Evolutionary conservation across 2,329 filamentous ascomycete genomes (phyloP), one percentile per base, ranked within the genome.

Genomic region (Escovopsis weberi): DNA sequence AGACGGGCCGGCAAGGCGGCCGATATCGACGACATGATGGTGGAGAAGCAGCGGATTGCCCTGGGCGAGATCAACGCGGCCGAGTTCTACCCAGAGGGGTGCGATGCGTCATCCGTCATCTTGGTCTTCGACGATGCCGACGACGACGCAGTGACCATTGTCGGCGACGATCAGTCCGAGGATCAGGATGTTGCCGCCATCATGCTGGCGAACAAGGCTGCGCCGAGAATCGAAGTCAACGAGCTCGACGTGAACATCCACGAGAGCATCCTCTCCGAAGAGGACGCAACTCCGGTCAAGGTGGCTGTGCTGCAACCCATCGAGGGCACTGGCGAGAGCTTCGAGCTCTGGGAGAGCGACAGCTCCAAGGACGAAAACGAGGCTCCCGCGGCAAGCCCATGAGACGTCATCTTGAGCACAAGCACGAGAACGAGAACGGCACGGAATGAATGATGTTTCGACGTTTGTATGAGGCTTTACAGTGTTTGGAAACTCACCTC

Each of bases 261-360:
- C 33, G 50, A 47, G 26, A 57, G 68, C 42, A 64, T 65, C 53
- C 48, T 50, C 42, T 61, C 59, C 50, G 55, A 51, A 12, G 54
- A 60, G 15, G 57, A 59, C 1, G 59, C 63, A 5, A 7, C 28
- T 11, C 28, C 28, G 3, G 59, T 62, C 26, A 61, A 65, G 41
- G 70, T 70, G 2, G 65, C 69, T 2, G 53, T 72, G 2, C 58
- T 79, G 12, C 59, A 71, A 43, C 69, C 73, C 1, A 65, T 80
- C 5, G 73, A 79, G 42, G 75, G 72, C 38, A 71, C 73, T 0
- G 74, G 69, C 35, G 73, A 78, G 51, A 69, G 61, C 55, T 76
- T 84, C 52, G 77, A 82, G 51, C 67, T 85, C 12, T 84, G 80
- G 79, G 80, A 84, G 59, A 83, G 78, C 54, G 71, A 68, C 26